Conservation (phyloP, 371 early-diverging fungal genomes). For the Zancudomyces culisetae region DNA sequence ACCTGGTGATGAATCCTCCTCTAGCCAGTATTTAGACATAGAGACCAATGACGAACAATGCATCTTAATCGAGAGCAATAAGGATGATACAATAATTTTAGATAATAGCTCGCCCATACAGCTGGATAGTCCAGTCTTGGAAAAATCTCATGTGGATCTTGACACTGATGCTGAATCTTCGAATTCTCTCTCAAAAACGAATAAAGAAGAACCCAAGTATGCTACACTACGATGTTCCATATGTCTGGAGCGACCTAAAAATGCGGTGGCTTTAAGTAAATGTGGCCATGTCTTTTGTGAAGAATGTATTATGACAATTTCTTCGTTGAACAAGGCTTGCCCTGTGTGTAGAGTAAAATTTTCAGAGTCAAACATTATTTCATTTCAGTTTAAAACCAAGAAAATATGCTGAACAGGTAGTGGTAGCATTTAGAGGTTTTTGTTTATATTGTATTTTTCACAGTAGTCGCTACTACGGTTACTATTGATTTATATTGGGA, state of each 20-base stretch:
- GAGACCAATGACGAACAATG: no score
- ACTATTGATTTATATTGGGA: no score
- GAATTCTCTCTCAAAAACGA: background rate
- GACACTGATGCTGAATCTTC: background rate
- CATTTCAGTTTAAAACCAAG: background rate
- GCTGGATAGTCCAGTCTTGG: no score
- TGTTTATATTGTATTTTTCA: no score
- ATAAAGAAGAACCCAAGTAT: background rate
- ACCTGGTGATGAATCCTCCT: no score
- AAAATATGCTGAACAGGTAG: background rate
- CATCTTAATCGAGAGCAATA: no score
- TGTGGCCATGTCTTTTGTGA: constrained; percentile 4
- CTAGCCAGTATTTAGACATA: no score
- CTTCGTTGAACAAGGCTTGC: background rate
- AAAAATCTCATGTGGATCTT: background rate
- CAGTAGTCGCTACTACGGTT: no score
- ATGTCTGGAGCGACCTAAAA: background rate
- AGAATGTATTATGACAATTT: background rate
- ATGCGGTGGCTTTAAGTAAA: background rate
- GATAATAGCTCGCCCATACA: no score
- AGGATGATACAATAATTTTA: no score
- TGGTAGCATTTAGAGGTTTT: no score
- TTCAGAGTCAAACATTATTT: background rate
- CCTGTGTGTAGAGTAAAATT: background rate
- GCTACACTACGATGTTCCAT: background rate